Conservation (phyloP, 768 basidiomycete species). For the Xanthoconium purpureum region DNA sequence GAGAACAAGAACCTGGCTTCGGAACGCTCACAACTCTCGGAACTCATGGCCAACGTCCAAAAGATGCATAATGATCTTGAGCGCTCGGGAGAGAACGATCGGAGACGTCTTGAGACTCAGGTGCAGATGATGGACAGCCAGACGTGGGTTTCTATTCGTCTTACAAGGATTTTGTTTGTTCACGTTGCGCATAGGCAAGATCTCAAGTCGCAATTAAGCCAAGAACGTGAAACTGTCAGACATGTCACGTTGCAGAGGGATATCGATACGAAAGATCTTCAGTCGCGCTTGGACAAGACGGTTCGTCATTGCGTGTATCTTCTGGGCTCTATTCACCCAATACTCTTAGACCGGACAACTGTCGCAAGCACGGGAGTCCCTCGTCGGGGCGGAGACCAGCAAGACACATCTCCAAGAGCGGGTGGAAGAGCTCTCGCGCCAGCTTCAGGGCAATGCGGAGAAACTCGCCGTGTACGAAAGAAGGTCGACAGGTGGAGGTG, state of each 20-base stretch:
- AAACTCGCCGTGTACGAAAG: conserved; percentile 87
- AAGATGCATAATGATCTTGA: conserved; percentile 89
- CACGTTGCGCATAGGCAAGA: conserved; percentile 55
- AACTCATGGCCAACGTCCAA: conserved; percentile 86
- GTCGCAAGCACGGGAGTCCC: conserved; percentile 63
- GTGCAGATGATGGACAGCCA: conserved; percentile 76
- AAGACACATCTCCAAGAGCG: conserved; percentile 76
- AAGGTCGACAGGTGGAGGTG: conserved; percentile 37
- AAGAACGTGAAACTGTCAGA: conserved; percentile 74
- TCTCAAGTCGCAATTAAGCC: conserved; percentile 59
- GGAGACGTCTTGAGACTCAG: conserved; percentile 75
- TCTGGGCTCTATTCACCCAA: conserved; percentile 8
- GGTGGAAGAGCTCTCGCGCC: conserved; percentile 41
- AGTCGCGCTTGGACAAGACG: conserved; percentile 63
- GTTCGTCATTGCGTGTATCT: conserved; percentile 40
- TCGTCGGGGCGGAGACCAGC: conserved; percentile 73
- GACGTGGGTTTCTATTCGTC: conserved; percentile 46
- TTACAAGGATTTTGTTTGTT: neutral
- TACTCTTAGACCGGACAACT: conserved; percentile 54
- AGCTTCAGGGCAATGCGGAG: conserved; percentile 75
- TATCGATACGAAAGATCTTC: conserved; percentile 73
- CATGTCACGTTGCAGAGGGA: conserved; percentile 78
- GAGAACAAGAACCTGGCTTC: conserved; percentile 79
- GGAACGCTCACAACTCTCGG: conserved; percentile 82
- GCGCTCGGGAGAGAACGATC: conserved; percentile 77